Percentiles rank a stretch among this genome's conserved stretches.
Evolutionary conservation across 768 basidiomycete genomes (phyloP).

Genomic region (Dioszegia aurantiaca): DNA sequence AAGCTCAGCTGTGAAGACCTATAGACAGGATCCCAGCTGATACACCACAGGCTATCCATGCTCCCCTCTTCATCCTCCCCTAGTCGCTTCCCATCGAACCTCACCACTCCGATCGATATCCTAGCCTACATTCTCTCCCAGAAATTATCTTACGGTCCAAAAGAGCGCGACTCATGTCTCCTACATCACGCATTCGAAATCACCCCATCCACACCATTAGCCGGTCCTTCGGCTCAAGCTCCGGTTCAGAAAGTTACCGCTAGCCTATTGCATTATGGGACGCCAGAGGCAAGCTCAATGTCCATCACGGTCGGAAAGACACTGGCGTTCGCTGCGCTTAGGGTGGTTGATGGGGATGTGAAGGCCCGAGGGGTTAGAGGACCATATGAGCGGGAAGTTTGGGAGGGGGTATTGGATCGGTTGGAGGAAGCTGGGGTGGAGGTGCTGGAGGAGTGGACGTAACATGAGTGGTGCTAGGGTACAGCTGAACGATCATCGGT

Average conservation of each 20-base stretch:
- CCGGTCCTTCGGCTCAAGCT: not conserved
- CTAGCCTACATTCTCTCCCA: constrained; percentile 70
- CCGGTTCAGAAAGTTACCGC: constrained; percentile 62
- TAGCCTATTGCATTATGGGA: constrained; percentile 65
- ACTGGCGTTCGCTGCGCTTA: constrained; percentile 74
- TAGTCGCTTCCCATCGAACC: not conserved
- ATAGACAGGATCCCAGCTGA: not conserved
- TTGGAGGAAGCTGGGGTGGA: constrained; percentile 57
- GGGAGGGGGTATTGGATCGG: constrained; percentile 62
- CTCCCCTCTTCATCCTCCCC: not conserved
- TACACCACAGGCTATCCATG: constrained; percentile 11
- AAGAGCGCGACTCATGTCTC: constrained; percentile 82
- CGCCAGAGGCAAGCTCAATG: constrained; percentile 69
- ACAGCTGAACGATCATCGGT: too few species aligned
- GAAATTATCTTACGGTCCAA: constrained; percentile 65
- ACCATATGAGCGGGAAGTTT: constrained; percentile 64
- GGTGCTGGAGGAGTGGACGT: constrained; percentile 48
- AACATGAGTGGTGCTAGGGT: not conserved
- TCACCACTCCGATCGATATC: constrained; percentile 59
- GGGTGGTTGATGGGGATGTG: constrained; percentile 64
- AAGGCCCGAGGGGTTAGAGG: constrained; percentile 63
- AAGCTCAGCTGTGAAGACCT: not conserved
- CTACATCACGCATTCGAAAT: constrained; percentile 78
- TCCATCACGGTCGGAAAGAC: constrained; percentile 85
- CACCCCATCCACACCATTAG: not conserved